Evolutionary conservation across 495 filamentous ascomycete species (phyloP), one percentile per base, ranked within the genome.

Genomic region (Chaetomium cochliodes): DNA sequence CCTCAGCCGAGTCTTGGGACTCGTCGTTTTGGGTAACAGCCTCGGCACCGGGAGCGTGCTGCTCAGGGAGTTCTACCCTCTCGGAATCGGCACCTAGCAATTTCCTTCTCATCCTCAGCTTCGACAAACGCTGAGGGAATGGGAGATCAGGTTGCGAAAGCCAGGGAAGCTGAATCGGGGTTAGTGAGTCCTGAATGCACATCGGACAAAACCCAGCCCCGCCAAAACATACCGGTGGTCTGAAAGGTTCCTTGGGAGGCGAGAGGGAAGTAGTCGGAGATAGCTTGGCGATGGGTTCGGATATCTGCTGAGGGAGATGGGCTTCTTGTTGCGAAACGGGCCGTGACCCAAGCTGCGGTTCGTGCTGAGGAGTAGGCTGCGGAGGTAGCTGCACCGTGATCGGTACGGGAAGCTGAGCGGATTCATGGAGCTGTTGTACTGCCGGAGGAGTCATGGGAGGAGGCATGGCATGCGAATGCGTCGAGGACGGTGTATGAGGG

Each of bases 101-200:
- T 57, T 73, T 74, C 66, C 71, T 75, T 67, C 73, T 73, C 67
- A 69, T 74, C 60, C 65, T 74, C 49, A 73, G 69, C 69, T 67
- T 78, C 33, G 75, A 53, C 6, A 74, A 67, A 64, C 78, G 78
- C 2, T 74, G 72, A 28, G 92, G 91, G 72, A 94, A 96, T 5
- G 84, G 73, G 18, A 75, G 67, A 25, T 89, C 86, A 3, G 88
- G 85, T 39, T 82, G 80, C 28, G 92, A 96, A n/a, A 88, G 79
- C 92, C 92, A 96, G 13, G 92, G 92, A 3, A 97, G 78, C 86
- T 91, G 68, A 26, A 65, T 23, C 54, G 18, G 12, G 23, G 46
- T 77, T 61, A 78, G 69, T 42, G 11, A 22, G 18, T n/a, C 16
- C 18, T 33, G 22, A 7, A 54, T 28, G 18, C 18, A 26, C 5